Evolutionary conservation across 768 basidiomycete species (phyloP), one percentile per base, ranked within the genome.

Genomic region (Pisolithus marmoratus): DNA sequence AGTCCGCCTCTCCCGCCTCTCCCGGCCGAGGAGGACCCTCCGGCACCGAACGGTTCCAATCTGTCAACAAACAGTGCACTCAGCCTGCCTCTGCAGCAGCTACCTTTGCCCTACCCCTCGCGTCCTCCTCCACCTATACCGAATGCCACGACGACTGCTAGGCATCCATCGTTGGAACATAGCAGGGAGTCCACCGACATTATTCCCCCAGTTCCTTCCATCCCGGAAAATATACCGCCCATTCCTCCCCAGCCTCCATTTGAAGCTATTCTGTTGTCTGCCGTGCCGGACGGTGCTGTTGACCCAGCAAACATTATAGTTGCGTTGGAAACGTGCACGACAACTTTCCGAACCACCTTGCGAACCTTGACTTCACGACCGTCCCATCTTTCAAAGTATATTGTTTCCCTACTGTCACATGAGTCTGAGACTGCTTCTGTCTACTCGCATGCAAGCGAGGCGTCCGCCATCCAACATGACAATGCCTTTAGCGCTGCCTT

Each of bases 261-360:
- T 68, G 74, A 76, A 11, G 75, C 85, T 3, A 76, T 90, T 48
- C 76, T 90, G 5, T 63, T 92, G 27, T 84, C 85, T 1, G 68
- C 80, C 20, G 66, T 75, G 2, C 83, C 84, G 9, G 65, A 70
- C 5, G 63, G 70, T 38, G 60, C 63, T 7, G 60, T 80, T 11
- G 82, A 90, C 58, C 76, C 77, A 9, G 76, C 79, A 9, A 82
- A 81, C 58, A 69, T 83, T 31, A 80, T 91, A 46, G 76, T 92
- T 46, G 81, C 82, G 3, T 58, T 92, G 43, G 89, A 92, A 67
- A 90, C 90, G 15, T 82, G 80, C 57, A 87, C 87, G 0, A 60
- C 71, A 27, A 81, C 82, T 0, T 77, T 81, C 60, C 78, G 79
- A 52, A 88, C 88, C 4, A 85, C 84, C 0, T 65, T 89, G 48